Conservation (phyloP, 1,284 basidiomycete genomes). For the Cronartium quercuum region DNA sequence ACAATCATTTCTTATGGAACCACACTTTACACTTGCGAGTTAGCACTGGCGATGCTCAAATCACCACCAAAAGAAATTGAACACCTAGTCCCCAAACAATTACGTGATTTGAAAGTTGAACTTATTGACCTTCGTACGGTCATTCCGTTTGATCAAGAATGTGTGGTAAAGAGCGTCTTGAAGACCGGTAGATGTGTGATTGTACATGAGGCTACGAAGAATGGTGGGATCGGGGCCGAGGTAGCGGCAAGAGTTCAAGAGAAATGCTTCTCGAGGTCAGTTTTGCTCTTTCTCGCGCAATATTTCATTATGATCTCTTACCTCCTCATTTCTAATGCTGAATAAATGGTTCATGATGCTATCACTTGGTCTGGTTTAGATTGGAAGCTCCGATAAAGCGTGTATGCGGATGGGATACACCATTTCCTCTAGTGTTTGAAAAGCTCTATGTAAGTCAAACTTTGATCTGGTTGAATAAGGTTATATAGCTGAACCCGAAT, state of each 20-base stretch:
- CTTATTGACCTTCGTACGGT: slow-evolving; percentile 85
- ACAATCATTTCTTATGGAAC: slow-evolving; percentile 88
- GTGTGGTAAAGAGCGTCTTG: slow-evolving; percentile 70
- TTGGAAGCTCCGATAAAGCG: slow-evolving; percentile 78
- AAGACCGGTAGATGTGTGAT: slow-evolving; percentile 77
- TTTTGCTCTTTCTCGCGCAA: not conserved
- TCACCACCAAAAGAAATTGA: slow-evolving; percentile 64
- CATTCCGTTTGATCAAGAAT: slow-evolving; percentile 78
- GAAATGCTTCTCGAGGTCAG: slow-evolving; percentile 66
- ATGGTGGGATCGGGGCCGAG: slow-evolving; percentile 77
- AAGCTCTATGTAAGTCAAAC: slow-evolving; percentile 65
- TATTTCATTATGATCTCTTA: not conserved
- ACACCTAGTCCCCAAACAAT: slow-evolving; percentile 60
- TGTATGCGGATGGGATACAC: slow-evolving; percentile 76
- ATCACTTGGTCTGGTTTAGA: slow-evolving; percentile 16
- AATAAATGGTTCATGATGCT: not conserved
- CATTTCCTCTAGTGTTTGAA: slow-evolving; percentile 74
- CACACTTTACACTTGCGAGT: slow-evolving; percentile 81
- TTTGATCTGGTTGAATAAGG: not conserved
- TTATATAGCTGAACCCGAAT: not conserved
- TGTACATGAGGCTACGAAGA: slow-evolving; percentile 81
- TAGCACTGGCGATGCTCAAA: slow-evolving; percentile 63
- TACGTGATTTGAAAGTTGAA: slow-evolving; percentile 72
- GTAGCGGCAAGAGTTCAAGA: slow-evolving; percentile 79
- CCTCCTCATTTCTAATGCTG: not conserved